These are phyloP conservation scores for Amylocarpus encephaloides DNA, from an alignment of 2,329 filamentous ascomycete genomes.

Conservation along the genomic window DNA sequence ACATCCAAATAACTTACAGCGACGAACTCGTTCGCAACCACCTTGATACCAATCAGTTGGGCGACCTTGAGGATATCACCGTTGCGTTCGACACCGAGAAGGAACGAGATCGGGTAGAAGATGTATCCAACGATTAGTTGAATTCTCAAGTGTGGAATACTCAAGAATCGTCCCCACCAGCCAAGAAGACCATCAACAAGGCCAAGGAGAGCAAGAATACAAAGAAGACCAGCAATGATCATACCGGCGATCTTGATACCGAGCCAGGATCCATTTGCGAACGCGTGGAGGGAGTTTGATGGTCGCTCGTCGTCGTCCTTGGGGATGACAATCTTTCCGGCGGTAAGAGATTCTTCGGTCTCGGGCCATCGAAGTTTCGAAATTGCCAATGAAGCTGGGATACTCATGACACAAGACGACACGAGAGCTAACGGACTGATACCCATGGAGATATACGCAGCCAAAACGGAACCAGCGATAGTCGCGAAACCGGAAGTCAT, in stretches of 20 bases:
- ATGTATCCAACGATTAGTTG: conserved; percentile 72
- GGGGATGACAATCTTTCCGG: conserved; percentile 72
- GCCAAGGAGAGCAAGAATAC: conserved; percentile 71
- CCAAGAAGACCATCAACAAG: conserved; percentile 70
- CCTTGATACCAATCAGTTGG: conserved; percentile 75
- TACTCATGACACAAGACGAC: conserved; percentile 92
- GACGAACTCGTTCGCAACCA: conserved; percentile 54
- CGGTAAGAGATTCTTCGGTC: conserved; percentile 77
- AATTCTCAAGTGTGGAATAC: conserved; percentile 67
- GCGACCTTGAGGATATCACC: conserved; percentile 63
- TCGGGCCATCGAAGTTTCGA: conserved; percentile 89
- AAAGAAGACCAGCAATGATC: conserved; percentile 73
- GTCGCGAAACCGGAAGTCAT: conserved; percentile 92
- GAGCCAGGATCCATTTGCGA: conserved; percentile 78
- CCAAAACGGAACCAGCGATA: conserved; percentile 80
- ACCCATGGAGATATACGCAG: conserved; percentile 79
- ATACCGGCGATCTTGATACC: conserved; percentile 83
- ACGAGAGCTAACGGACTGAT: conserved; percentile 80
- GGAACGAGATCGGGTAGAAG: conserved; percentile 70
- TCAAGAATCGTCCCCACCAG: conserved; percentile 78
- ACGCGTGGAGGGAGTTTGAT: conserved; percentile 78
- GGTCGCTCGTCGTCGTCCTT: conserved; percentile 63
- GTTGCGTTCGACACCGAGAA: conserved; percentile 69
- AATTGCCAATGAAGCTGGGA: conserved; percentile 81
- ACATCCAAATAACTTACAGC: conserved; percentile 14